Conservation (phyloP, 1,139 yeast species). For the Arxiozyma heterogenica region DNA sequence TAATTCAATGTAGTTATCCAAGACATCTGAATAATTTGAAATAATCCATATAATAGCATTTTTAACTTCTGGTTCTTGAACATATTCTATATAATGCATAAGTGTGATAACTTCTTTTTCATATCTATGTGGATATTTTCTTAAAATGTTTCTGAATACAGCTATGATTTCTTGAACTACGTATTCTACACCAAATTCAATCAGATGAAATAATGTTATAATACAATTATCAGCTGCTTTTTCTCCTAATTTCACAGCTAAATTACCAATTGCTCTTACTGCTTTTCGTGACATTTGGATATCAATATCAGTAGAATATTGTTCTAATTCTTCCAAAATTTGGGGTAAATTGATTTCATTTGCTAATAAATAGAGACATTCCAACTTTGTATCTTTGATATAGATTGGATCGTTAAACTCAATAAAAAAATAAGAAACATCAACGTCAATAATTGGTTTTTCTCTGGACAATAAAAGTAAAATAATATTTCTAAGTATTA, state of each 20-base stretch:
- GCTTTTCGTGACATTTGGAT: slow-evolving; percentile 81
- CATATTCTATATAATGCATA: slow-evolving; percentile 34
- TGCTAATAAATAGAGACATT: slow-evolving; percentile 73
- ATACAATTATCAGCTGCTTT: slow-evolving; percentile 57
- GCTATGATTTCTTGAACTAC: slow-evolving; percentile 74
- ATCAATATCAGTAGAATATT: slow-evolving; percentile 81
- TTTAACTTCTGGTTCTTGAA: slow-evolving; percentile 73
- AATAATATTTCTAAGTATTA: slow-evolving; percentile 73
- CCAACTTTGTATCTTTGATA: slow-evolving; percentile 83
- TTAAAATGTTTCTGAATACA: slow-evolving; percentile 64
- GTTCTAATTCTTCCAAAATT: slow-evolving; percentile 69
- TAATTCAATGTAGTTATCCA: slow-evolving; percentile 19
- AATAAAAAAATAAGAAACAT: slow-evolving; percentile 72
- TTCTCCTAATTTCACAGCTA: slow-evolving; percentile 65
- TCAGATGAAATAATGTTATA: slow-evolving; percentile 48
- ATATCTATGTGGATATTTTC: slow-evolving; percentile 58
- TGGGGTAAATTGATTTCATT: slow-evolving; percentile 49
- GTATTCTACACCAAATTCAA: slow-evolving; percentile 60
- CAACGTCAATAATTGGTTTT: slow-evolving; percentile 48
- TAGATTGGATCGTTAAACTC: slow-evolving; percentile 79
- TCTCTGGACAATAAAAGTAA: slow-evolving; percentile 61
- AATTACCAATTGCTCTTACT: slow-evolving; percentile 78
- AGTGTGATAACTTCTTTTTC: slow-evolving; percentile 29
- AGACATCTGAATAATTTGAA: slow-evolving; percentile 53
- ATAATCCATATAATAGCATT: slow-evolving; percentile 76